phyloP scores from a whole-genome alignment of 345 rosid genomes.

The Eucalyptus pumila region DNA sequence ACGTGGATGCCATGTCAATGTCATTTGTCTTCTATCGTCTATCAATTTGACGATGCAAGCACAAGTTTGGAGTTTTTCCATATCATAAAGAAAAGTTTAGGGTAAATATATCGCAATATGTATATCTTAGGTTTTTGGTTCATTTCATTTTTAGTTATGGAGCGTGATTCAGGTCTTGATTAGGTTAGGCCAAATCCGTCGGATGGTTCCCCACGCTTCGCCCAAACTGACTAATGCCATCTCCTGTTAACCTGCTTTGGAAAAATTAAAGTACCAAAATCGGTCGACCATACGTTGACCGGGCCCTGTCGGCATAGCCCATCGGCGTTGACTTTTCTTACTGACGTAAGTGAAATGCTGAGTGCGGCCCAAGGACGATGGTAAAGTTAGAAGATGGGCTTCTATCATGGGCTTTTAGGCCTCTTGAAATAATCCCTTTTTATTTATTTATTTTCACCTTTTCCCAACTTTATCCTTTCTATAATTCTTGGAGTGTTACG shows the following conservation, averaged over 20 bases:
- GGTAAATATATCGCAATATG: accelerated
- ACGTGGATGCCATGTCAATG: background rate
- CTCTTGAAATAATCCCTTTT: too few relatives aligned
- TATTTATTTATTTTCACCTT: background rate
- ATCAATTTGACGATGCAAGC: background rate
- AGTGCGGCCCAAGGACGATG: too few relatives aligned
- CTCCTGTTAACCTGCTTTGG: background rate
- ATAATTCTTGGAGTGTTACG: background rate
- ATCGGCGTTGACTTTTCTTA: too few relatives aligned
- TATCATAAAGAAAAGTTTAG: background rate
- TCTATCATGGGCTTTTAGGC: too few relatives aligned
- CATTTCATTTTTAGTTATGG: background rate
- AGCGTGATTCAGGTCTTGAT: background rate
- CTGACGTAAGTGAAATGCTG: too few relatives aligned
- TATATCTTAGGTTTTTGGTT: background rate
- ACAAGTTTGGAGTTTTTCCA: background rate
- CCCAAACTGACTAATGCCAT: background rate
- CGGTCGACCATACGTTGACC: background rate
- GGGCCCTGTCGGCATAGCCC: too few relatives aligned
- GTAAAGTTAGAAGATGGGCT: too few relatives aligned
- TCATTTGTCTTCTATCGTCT: background rate
- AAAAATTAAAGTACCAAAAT: background rate
- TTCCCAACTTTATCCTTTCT: background rate
- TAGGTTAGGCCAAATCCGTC: background rate
- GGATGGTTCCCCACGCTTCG: background rate